Percentiles rank a stretch among this genome's conserved stretches.
Evolutionary conservation across 495 filamentous ascomycete genomes (phyloP).

Genomic region (Daldinia decipiens): DNA sequence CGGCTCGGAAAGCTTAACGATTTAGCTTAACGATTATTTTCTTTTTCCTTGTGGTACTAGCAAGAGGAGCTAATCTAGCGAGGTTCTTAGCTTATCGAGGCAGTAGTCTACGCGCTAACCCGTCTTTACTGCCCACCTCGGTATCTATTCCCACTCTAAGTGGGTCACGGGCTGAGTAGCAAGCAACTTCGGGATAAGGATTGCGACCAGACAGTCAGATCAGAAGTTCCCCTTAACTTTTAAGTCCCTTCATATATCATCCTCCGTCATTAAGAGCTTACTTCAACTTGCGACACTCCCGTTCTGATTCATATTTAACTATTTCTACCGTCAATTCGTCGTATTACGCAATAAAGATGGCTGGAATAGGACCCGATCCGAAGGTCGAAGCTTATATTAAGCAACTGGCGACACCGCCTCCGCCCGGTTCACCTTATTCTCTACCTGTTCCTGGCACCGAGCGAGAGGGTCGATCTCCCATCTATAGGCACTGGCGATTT

Average conservation of each 20-base stretch:
- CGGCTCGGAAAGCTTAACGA: neutral
- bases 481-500: conserved; percentile 87
- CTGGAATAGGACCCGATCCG: conserved; percentile 36
- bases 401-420: conserved; percentile 62
- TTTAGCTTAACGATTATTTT: neutral
- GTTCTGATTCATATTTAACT: neutral
- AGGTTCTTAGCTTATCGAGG: neutral
- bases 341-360: conserved; percentile 16
- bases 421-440: conserved; percentile 69
- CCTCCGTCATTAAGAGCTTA: neutral
- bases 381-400: conserved; percentile 53
- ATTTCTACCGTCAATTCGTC: conserved; percentile 10
- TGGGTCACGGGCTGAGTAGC: conserved; percentile 24
- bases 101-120: neutral
- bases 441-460: conserved; percentile 79
- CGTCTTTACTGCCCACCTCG: conserved; percentile 15
- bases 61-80: neutral
- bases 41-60: neutral
- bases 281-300: neutral
- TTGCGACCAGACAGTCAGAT: conserved; percentile 14
- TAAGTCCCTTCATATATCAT: conserved; percentile 10
- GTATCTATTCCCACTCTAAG: conserved; percentile 18
- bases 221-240: conserved; percentile 9
- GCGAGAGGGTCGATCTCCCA: conserved; percentile 72
- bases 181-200: conserved; percentile 22